These are phyloP conservation scores for Macroventuria anomochaeta DNA, from an alignment of 2,329 filamentous ascomycete species.

Conservation along the genomic window DNA sequence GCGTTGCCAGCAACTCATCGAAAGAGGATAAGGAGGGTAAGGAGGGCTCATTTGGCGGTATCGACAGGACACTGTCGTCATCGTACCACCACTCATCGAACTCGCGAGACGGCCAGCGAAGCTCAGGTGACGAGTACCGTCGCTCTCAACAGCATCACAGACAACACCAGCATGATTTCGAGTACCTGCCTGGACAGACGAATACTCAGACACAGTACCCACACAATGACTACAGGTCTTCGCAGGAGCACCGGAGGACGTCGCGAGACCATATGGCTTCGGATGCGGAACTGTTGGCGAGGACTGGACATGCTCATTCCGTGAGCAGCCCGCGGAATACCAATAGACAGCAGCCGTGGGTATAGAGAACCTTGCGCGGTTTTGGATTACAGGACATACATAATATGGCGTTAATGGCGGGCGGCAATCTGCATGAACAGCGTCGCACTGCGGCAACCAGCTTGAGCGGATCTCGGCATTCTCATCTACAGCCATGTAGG, in stretches of 20 bases:
- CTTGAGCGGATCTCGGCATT: neutral
- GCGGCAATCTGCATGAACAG: neutral
- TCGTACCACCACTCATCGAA: neutral
- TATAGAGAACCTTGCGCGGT: neutral
- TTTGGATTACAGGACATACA: neutral
- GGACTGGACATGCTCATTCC: conserved; percentile 4
- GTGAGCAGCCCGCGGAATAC: neutral
- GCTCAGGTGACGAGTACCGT: conserved; percentile 5
- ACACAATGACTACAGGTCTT: neutral
- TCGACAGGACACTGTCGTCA: conserved; percentile 5
- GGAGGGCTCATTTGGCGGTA: neutral
- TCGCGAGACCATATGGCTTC: conserved; percentile 10
- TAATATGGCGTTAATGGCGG: neutral
- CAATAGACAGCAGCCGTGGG: conserved; percentile 10
- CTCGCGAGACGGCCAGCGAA: conserved; percentile 6
- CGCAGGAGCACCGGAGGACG: conserved; percentile 1
- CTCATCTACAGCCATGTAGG: neutral
- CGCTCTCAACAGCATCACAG: neutral
- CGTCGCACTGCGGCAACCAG: neutral
- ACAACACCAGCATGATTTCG: conserved; percentile 1
- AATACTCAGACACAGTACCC: neutral
- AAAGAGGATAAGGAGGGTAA: conserved; percentile 1
- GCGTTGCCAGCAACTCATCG: neutral
- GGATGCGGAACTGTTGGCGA: conserved; percentile 10
- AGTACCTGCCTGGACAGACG: conserved; percentile 3